phyloP scores from a whole-genome alignment of 257 asterid genomes.

The Perilla frutescens region DNA sequence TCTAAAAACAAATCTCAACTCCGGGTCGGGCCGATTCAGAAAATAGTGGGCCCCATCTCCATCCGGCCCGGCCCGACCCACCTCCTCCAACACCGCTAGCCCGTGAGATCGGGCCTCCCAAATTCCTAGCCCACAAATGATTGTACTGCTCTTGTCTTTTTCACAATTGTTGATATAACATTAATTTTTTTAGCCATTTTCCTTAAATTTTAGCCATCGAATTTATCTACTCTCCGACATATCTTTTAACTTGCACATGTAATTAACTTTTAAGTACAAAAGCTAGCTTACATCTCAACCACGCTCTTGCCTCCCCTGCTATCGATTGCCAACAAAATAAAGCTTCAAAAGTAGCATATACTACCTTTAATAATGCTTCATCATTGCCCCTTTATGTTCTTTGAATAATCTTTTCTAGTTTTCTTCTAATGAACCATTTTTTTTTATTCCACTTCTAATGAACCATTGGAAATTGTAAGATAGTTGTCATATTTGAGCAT shows the following conservation, averaged over 20 bases:
- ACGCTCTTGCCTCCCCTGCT: conserved; percentile 31
- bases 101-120: too few species aligned
- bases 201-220: neutral
- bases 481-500: neutral
- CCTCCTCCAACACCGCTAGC: too few species aligned
- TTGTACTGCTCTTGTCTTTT: too few species aligned
- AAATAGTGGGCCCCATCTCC: too few species aligned
- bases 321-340: conserved; percentile 37
- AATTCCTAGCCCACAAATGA: too few species aligned
- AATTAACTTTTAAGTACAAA: conserved; percentile 41
- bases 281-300: conserved; percentile 32
- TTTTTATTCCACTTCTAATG: too few species aligned
- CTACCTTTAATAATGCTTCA: conserved; percentile 35
- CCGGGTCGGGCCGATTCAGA: too few species aligned
- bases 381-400: conserved; percentile 23
- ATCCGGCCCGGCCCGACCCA: too few species aligned
- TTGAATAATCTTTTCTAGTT: neutral
- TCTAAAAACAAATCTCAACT: too few species aligned
- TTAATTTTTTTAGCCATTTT: too few species aligned
- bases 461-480: neutral
- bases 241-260: conserved; percentile 44
- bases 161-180: too few species aligned
- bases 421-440: neutral
- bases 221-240: conserved; percentile 37
- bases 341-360: conserved; percentile 14